Conservation (phyloP, 2,329 filamentous ascomycete genomes). For the Apiospora kogelbergensis region DNA sequence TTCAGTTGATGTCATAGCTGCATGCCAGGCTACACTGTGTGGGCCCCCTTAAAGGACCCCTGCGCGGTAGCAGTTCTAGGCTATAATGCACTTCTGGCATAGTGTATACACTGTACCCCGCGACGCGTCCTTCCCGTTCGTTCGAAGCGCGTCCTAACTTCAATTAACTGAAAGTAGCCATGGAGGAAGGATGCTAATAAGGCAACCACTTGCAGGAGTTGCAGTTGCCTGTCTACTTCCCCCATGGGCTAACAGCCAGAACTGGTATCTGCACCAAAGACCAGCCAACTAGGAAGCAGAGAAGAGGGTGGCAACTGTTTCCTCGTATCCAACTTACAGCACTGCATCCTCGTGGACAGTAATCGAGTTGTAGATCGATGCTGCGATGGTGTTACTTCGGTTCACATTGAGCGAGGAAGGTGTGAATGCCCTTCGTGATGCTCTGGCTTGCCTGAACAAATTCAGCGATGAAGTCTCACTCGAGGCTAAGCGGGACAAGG, state of each 20-base stretch:
- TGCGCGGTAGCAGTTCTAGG: background rate
- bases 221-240: background rate
- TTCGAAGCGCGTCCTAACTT: background rate
- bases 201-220: background rate
- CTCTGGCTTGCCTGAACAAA: conserved; percentile 72
- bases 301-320: background rate
- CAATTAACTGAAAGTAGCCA: background rate
- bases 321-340: background rate
- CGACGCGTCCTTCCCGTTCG: background rate
- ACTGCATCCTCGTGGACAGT: background rate
- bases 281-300: background rate
- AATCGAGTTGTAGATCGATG: background rate
- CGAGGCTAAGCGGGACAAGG: conserved; percentile 69
- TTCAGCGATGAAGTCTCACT: conserved; percentile 79
- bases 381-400: conserved; percentile 60
- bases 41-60: background rate
- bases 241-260: background rate
- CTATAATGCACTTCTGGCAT: background rate
- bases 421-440: conserved; percentile 69
- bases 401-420: conserved; percentile 76
- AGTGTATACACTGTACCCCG: background rate
- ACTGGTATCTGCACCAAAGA: background rate
- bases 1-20: background rate
- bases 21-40: background rate
- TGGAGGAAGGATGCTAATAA: background rate